Evolutionary conservation across 2,329 filamentous ascomycete genomes (phyloP).

Genomic region (Scorias spongiosa): DNA sequence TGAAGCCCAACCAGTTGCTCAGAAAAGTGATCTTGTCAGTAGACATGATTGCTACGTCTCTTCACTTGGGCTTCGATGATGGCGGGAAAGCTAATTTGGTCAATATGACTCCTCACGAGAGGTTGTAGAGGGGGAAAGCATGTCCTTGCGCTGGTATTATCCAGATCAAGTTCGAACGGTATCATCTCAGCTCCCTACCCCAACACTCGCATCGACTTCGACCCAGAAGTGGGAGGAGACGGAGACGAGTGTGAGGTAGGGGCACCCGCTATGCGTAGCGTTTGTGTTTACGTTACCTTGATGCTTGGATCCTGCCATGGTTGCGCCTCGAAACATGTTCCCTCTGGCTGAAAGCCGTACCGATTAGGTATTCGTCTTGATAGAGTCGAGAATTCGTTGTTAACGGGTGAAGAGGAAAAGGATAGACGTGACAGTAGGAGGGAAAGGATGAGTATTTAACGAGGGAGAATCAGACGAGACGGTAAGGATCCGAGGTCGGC

Average conservation of each 20-base stretch:
- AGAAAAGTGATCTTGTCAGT: constrained; percentile 76
- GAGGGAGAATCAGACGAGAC: no score
- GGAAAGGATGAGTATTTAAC: no score
- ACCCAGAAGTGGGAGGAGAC: no score
- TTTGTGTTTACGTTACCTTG: not conserved
- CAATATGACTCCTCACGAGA: constrained; percentile 26
- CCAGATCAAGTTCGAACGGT: constrained; percentile 75
- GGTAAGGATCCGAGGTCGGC: no score
- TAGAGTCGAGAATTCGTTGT: not conserved
- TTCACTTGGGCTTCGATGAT: constrained; percentile 13
- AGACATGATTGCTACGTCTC: constrained; percentile 38
- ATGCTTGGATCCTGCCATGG: not conserved
- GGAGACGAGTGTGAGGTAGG: not conserved
- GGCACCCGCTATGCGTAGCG: not conserved
- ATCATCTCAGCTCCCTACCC: constrained; percentile 51
- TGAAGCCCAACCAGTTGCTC: constrained; percentile 55
- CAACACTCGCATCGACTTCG: not conserved
- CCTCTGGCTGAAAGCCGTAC: not conserved
- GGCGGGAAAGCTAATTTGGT: constrained; percentile 36
- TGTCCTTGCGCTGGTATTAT: constrained; percentile 80
- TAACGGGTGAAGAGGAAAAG: not conserved
- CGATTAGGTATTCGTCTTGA: not conserved
- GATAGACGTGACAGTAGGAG: not conserved
- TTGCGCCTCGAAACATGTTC: not conserved
- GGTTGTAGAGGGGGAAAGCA: constrained; percentile 47